Base-by-base conservation (phyloP, 345 rosid genomes). In the Syzygium aromaticum region DNA sequence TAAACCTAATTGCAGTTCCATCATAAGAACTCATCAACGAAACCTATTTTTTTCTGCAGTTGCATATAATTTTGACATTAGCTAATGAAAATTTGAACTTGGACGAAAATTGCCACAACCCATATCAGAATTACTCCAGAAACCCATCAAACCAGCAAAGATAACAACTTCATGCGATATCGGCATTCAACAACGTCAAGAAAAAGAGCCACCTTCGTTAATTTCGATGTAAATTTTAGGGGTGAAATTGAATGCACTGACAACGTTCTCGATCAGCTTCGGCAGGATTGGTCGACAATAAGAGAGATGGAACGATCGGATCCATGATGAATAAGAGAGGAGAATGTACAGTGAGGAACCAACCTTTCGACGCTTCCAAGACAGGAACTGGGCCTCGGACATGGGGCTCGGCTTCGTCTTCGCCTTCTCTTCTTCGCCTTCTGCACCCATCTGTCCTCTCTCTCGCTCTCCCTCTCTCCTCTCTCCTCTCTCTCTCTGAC, bases 401-500 rank as follows among this genome's bases (percentile, higher is more conserved):
- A 87, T 87, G 11, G 86, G 85, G 22, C n/a, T 83, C 11, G 87
- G 64, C 67, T 53, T 78, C 40, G 77, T 61, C 54, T 82, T 78
- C 56, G 3, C 49, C 16, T 84, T 84, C 30, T 83, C 91, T 82
- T 82, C 90, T 51, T 88, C 89, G 52, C 86, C 86, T 54, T 93
- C 94, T 64, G 95, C 95, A 21, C 95, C 96, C 98, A 94, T 96
- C 80, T 23, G 13, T 73, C 77, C 38, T 3, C 40, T 15, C 3
- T 2, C 80, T 4, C 77, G 3, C 22, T 64, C 77, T 7, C 38
- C 14, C 22, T 15, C 67, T 25, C n/a, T 9, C 17, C 77, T 15
- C 40, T 30, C 22, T 30, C 46, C 22, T 56, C 61, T 23, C 61
- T 9, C 14, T 19, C 25, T 19, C 1, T 11, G 27, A 38, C 27